These are phyloP conservation scores for Lithospermum erythrorhizon DNA, from an alignment of 257 asterid genomes.

Conservation along the genomic window DNA sequence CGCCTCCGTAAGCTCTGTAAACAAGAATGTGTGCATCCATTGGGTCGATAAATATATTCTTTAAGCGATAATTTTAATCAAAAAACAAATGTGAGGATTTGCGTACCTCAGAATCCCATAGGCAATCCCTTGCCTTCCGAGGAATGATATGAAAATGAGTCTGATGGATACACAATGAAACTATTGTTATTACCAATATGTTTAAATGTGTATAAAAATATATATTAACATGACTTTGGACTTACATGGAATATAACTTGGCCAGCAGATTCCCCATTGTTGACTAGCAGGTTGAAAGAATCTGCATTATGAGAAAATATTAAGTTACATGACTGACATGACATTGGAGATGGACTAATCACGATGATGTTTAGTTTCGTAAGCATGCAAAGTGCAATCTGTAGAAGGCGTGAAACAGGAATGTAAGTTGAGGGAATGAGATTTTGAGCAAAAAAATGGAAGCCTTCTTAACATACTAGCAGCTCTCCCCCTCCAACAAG, in stretches of 20 bases:
- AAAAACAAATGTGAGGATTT: background rate
- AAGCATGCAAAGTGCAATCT: no score
- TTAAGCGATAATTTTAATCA: background rate
- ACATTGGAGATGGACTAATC: background rate
- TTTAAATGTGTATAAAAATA: background rate
- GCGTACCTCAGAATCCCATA: conserved; percentile 88
- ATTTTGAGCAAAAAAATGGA: no score
- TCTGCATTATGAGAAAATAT: conserved; percentile 29
- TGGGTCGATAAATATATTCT: conserved; percentile 4
- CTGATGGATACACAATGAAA: conserved; percentile 30
- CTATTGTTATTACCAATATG: background rate
- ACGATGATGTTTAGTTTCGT: no score
- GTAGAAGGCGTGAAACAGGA: no score
- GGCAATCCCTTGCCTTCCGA: conserved; percentile 73
- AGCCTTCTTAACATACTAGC: no score
- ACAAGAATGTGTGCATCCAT: background rate
- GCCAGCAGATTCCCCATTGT: conserved; percentile 92
- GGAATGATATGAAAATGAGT: conserved; percentile 97
- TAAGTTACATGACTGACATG: background rate
- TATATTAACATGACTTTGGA: background rate
- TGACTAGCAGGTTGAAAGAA: conserved; percentile 89
- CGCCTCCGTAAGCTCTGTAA: conserved; percentile 48
- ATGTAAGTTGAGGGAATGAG: no score
- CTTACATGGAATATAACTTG: conserved; percentile 91
- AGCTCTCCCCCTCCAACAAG: no score